Percentiles rank a stretch among this genome's conserved stretches.
Evolutionary conservation across 768 basidiomycete genomes (phyloP).

Genomic region (Fistulinella prunicolor): DNA sequence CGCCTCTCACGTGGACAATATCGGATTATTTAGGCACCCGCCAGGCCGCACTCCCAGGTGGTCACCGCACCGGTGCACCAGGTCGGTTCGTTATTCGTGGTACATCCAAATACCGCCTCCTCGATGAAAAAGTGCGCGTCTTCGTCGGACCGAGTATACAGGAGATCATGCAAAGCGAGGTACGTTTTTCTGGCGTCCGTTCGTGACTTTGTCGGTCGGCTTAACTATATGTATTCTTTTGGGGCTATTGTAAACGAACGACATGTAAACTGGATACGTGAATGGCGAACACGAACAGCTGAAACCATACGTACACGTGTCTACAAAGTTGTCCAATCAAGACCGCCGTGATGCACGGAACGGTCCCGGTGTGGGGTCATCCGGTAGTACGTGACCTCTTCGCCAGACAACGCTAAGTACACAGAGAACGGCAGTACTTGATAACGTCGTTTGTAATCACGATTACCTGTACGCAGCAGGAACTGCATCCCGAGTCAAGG

Average conservation of each 20-base stretch:
- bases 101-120: conserved; percentile 71
- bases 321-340: conserved; percentile 19
- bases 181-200: conserved; percentile 34
- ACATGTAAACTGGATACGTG: too few relatives aligned
- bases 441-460: too few relatives aligned
- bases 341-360: conserved; percentile 27
- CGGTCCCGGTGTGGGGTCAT: too few relatives aligned
- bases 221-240: conserved; percentile 2
- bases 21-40: conserved; percentile 82
- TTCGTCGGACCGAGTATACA: conserved; percentile 78
- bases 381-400: too few relatives aligned
- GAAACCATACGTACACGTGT: conserved; percentile 29
- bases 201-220: neutral
- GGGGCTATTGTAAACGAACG: neutral
- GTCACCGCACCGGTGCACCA: too few relatives aligned
- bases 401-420: too few relatives aligned
- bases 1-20: too few relatives aligned
- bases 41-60: conserved; percentile 73
- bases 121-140: conserved; percentile 81
- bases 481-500: too few relatives aligned
- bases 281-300: too few relatives aligned
- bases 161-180: conserved; percentile 54
- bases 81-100: conserved; percentile 80
- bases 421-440: too few relatives aligned
- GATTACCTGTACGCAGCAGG: too few relatives aligned